A percentile compares a stretch with the other conserved stretches of the same genome.
Conservation (phyloP, 768 basidiomycete genomes). For the Podaxis sp. region DNA sequence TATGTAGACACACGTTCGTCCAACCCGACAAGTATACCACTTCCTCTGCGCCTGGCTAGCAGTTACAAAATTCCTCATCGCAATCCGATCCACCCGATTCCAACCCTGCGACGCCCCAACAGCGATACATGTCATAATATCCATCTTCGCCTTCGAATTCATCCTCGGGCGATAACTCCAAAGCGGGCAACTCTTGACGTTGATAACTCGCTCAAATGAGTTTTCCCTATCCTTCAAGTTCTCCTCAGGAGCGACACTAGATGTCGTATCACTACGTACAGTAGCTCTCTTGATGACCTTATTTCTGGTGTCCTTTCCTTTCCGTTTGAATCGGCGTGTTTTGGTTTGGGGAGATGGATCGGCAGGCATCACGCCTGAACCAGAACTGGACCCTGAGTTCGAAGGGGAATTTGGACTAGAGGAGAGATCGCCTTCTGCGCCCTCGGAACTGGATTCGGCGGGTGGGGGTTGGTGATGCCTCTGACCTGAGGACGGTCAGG, state of each 20-base stretch:
- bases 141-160: conserved; percentile 84
- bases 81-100: conserved; percentile 66
- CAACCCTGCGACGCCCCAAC: conserved; percentile 94
- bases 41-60: conserved; percentile 95
- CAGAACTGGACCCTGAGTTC: neutral
- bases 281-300: conserved; percentile 12
- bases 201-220: conserved; percentile 64
- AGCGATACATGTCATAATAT: conserved; percentile 96
- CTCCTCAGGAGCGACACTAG: conserved; percentile 1
- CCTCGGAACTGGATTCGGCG: conserved; percentile 18
- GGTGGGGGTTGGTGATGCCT: conserved; percentile 16
- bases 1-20: too few species aligned
- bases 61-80: conserved; percentile 96
- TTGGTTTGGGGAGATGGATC: conserved; percentile 17
- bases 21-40: conserved; percentile 60
- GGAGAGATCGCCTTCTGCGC: conserved; percentile 18
- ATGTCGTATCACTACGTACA: neutral
- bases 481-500: neutral
- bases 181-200: conserved; percentile 91
- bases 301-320: conserved; percentile 20
- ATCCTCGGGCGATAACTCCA: conserved; percentile 82
- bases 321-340: conserved; percentile 19
- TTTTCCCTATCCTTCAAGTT: conserved; percentile 22
- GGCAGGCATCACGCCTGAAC: conserved; percentile 14
- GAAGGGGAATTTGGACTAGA: neutral